Conservation (phyloP, 208 protist genomes). For the Acanthamoeba divionensis region DNA sequence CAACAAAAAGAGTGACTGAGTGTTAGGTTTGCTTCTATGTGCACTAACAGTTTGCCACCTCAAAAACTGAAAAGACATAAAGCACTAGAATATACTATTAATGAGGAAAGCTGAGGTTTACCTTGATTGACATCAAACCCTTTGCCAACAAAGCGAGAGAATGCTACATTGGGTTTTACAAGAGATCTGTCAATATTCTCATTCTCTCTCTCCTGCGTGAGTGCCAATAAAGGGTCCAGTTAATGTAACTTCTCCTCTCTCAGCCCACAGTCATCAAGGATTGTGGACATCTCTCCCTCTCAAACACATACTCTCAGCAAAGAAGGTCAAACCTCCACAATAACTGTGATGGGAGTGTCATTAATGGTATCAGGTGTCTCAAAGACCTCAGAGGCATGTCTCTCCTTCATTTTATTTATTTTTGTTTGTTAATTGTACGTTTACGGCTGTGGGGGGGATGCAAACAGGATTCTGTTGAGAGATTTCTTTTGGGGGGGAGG, state of each 20-base stretch:
- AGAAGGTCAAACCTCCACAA: background rate
- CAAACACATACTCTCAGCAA: background rate
- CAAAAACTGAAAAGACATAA: background rate
- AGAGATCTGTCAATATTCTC: slow-evolving; percentile 4
- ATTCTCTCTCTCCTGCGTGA: background rate
- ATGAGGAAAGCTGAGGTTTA: background rate
- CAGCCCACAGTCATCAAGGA: background rate
- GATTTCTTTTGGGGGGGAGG: too few species aligned
- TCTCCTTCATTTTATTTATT: too few species aligned
- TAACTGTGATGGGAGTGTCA: background rate
- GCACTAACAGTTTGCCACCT: too few species aligned
- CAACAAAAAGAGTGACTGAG: background rate
- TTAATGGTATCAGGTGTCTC: slow-evolving; percentile 1
- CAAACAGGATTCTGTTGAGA: too few species aligned
- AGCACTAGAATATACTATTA: background rate
- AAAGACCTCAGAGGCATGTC: slow-evolving; percentile 43
- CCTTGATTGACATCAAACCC: background rate
- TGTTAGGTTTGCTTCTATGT: too few species aligned
- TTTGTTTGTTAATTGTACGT: too few species aligned
- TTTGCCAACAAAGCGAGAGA: slow-evolving; percentile 39
- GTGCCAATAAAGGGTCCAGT: background rate
- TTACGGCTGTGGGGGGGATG: too few species aligned
- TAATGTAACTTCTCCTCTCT: background rate
- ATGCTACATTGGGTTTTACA: slow-evolving; percentile 2
- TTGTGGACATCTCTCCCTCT: background rate